A percentile compares a stretch with the other conserved stretches of the same genome.
Conservation (phyloP, 2,329 filamentous ascomycete species). For the Penicillium sp. region DNA sequence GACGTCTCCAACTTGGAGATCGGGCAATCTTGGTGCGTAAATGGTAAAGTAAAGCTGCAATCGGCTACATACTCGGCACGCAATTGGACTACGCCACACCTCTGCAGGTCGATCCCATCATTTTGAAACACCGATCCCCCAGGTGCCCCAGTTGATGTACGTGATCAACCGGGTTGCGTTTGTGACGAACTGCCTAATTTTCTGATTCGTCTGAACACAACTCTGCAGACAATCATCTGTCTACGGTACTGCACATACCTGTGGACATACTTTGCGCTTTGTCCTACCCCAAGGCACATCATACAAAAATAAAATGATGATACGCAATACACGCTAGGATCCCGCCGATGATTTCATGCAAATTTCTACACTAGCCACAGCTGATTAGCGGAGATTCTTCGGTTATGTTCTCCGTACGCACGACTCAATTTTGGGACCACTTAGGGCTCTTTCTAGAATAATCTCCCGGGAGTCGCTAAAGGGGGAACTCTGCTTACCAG, state of each 20-base stretch:
- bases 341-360: background rate
- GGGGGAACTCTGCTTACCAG: background rate
- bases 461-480: background rate
- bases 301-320: background rate
- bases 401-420: constrained; percentile 14
- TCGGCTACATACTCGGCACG: constrained; percentile 10
- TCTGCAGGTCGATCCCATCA: constrained; percentile 13
- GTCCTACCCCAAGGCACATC: background rate
- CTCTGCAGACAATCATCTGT: background rate
- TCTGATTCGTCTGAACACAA: background rate
- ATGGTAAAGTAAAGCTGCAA: background rate
- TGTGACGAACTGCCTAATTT: constrained; percentile 1
- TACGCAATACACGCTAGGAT: background rate
- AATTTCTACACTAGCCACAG: constrained; percentile 6
- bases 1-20: constrained; percentile 11
- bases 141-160: constrained; percentile 18
- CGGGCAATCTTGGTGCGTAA: background rate
- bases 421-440: constrained; percentile 8
- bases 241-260: background rate
- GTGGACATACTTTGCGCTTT: background rate
- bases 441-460: background rate
- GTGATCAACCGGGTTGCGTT: constrained; percentile 12
- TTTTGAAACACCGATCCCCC: constrained; percentile 15
- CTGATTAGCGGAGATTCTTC: constrained; percentile 10
- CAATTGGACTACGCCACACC: constrained; percentile 17